Percentiles rank a stretch among this genome's conserved stretches.
Conservation (phyloP, 1,284 basidiomycete species). For the Paramarasmius palmivorus region DNA sequence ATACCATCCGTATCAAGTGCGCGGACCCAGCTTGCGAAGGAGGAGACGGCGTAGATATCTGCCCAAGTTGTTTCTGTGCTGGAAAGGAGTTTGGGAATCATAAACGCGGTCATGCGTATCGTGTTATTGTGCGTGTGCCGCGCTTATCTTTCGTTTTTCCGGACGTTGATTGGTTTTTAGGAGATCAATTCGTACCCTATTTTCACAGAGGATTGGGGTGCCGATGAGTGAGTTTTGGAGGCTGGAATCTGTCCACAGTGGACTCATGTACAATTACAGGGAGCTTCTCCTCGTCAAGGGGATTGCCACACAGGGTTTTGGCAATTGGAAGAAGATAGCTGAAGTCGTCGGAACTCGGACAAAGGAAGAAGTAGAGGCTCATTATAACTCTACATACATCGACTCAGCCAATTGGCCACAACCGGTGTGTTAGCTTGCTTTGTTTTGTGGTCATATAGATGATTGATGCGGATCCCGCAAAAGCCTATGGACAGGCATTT, state of each 20-base stretch:
- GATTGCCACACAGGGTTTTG: slow-evolving; percentile 86
- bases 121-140: slow-evolving; percentile 73
- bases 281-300: slow-evolving; percentile 93
- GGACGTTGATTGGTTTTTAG: slow-evolving; percentile 39
- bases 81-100: slow-evolving; percentile 90
- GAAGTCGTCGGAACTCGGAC: slow-evolving; percentile 95
- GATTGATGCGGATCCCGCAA: background rate
- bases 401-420: slow-evolving; percentile 77
- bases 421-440: slow-evolving; percentile 52
- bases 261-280: slow-evolving; percentile 38
- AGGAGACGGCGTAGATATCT: slow-evolving; percentile 84
- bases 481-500: slow-evolving; percentile 73
- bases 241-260: background rate
- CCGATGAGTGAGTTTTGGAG: slow-evolving; percentile 77
- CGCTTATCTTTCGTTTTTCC: slow-evolving; percentile 6
- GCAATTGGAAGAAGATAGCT: slow-evolving; percentile 97
- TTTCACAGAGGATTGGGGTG: slow-evolving; percentile 95
- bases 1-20: slow-evolving; percentile 91
- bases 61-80: slow-evolving; percentile 87
- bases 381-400: slow-evolving; percentile 87
- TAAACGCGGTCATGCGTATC: slow-evolving; percentile 88
- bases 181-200: slow-evolving; percentile 97
- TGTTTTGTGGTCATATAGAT: slow-evolving; percentile 8
- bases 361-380: slow-evolving; percentile 91
- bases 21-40: slow-evolving; percentile 77